Evolutionary conservation across 768 basidiomycete genomes (phyloP), one percentile per base, ranked within the genome.

Genomic region (Podaxis carcinomalis): DNA sequence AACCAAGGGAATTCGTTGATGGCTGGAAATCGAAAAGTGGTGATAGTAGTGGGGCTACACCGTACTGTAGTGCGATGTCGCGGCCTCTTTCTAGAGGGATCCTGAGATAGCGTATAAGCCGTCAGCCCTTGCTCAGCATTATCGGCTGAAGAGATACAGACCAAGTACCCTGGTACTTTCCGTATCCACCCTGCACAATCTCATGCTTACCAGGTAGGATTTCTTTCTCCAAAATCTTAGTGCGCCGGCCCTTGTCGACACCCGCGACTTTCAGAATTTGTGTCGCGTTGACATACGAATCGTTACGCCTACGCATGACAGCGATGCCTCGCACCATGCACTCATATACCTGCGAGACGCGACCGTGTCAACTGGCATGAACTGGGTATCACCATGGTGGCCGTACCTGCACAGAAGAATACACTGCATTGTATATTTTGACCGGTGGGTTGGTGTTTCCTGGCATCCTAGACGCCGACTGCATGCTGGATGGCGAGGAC

Each of bases 121-220:
- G 25, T 25, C 49, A 54, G 63, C 64, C 51, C 68, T 66, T 61
- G 57, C 66, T 67, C 32, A 66, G 62, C 47, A 40, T 59, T 11
- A 40, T 21, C 32, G 16, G 19, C 10, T 25, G 60, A 58, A 27
- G 44, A 51, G 52, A 61, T 32, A 67, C 87, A 70, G 69, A 96
- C 96, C 97, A 99, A 59, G 96, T 98, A 65, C 97, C 97, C 73
- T 99, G 97, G 72, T 98, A 99, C 78, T 98, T 96, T 25, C 97
- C 97, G 71, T 98, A 98, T 32, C 97, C 97, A 40, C 97, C 97
- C 73, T 98, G 97, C 4, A 99, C 93, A 72, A 98, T 98, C 74
- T 99, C 96, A 74, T 97, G 93, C 74, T 90, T 89, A 51, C 94
- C 95, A 59, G 91, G 90, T 46, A 95, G 83, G 64, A 99, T 93